Conservation (phyloP, 345 rosid species). For the Camelina sativa region DNA sequence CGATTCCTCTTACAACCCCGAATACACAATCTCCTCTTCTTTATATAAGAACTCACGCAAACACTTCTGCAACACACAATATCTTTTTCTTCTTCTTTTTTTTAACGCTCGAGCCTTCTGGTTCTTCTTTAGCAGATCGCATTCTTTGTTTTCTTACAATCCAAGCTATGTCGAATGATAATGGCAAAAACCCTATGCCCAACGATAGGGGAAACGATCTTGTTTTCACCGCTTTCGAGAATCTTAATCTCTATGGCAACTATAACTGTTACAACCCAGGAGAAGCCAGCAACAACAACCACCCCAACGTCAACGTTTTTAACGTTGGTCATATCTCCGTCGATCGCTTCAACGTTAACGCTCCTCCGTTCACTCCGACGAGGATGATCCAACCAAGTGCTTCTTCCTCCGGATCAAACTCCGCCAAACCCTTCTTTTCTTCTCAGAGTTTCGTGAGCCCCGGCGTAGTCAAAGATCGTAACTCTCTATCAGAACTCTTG, state of each 20-base stretch:
- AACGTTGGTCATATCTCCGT: background rate
- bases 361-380: background rate
- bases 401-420: background rate
- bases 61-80: background rate
- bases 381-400: background rate
- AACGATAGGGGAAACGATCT: background rate
- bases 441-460: background rate
- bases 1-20: background rate
- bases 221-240: background rate
- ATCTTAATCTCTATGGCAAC: background rate
- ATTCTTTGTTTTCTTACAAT: conserved; percentile 1
- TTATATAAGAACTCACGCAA: background rate
- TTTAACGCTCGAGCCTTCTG: background rate
- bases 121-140: background rate
- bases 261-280: background rate
- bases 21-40: background rate
- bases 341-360: background rate
- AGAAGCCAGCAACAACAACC: background rate
- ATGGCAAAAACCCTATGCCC: background rate
- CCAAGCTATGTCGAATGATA: conserved; percentile 1
- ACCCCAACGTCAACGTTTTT: background rate
- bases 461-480: background rate
- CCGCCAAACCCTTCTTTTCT: background rate
- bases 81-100: background rate
- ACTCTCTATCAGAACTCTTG: background rate